A percentile compares a stretch with the other conserved stretches of the same genome.
Conservation (phyloP, 768 basidiomycete species). For the Austroboletus festivus region DNA sequence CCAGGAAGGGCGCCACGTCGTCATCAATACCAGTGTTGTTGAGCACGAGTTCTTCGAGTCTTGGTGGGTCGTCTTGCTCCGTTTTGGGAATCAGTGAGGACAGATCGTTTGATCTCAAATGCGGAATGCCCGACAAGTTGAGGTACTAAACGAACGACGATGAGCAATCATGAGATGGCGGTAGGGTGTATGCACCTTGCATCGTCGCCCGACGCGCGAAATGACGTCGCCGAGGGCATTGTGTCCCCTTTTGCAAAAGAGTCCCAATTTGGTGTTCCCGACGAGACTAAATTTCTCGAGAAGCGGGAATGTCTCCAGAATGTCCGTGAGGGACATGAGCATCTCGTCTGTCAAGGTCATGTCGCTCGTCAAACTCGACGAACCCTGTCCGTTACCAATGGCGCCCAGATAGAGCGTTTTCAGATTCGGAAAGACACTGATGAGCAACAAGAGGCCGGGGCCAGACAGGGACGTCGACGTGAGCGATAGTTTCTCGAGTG, state of each 20-base stretch:
- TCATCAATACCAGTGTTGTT: slow-evolving; percentile 65
- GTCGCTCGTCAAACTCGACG: slow-evolving; percentile 25
- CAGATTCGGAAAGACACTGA: slow-evolving; percentile 41
- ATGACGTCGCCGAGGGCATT: slow-evolving; percentile 46
- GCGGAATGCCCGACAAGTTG: slow-evolving; percentile 54
- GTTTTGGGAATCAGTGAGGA: slow-evolving; percentile 40
- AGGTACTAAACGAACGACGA: slow-evolving; percentile 39
- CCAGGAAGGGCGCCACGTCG: slow-evolving; percentile 48
- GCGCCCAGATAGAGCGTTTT: slow-evolving; percentile 56
- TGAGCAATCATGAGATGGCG: not conserved
- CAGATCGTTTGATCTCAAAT: slow-evolving; percentile 50
- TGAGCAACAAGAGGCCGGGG: slow-evolving; percentile 38
- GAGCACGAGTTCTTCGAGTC: slow-evolving; percentile 48
- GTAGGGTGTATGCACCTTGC: slow-evolving; percentile 41
- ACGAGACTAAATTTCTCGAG: slow-evolving; percentile 60
- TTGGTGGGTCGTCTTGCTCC: slow-evolving; percentile 25
- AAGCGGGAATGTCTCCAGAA: slow-evolving; percentile 33
- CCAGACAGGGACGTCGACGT: slow-evolving; percentile 50
- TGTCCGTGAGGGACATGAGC: slow-evolving; percentile 42
- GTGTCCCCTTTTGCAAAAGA: slow-evolving; percentile 27
- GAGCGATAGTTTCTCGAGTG: slow-evolving; percentile 60
- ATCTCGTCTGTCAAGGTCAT: slow-evolving; percentile 56
- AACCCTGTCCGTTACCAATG: slow-evolving; percentile 47
- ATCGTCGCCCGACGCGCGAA: slow-evolving; percentile 50
- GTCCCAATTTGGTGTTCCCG: slow-evolving; percentile 59